Evolutionary conservation across 306 rosid genomes (phyloP).

Genomic region (Comarum palustre): DNA sequence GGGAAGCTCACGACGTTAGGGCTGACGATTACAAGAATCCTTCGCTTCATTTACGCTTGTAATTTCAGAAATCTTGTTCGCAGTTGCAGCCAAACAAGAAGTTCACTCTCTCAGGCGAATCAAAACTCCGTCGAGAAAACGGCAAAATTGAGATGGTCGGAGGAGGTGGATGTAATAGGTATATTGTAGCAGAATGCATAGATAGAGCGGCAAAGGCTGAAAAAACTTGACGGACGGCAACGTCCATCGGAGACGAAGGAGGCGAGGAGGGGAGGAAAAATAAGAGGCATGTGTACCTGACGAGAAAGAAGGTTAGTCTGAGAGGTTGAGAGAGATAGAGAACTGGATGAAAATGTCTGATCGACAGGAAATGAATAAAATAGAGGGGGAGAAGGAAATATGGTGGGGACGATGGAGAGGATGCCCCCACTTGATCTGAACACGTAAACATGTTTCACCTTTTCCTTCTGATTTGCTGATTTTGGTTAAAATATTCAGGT

Average conservation of each 20-base stretch:
- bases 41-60: not conserved
- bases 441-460: conserved; percentile 10
- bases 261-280: conserved; percentile 4
- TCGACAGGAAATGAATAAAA: conserved; percentile 15
- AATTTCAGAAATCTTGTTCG: not conserved
- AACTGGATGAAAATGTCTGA: conserved; percentile 32
- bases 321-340: not conserved
- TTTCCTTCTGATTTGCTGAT: not conserved
- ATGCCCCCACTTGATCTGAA: conserved; percentile 30
- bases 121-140: not conserved
- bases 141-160: conserved; percentile 5
- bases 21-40: conserved; percentile 17
- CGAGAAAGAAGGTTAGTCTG: not conserved
- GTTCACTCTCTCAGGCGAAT: not conserved
- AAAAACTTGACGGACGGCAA: conserved; percentile 9
- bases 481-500: not conserved
- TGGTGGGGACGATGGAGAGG: conserved; percentile 18
- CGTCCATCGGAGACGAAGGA: not conserved
- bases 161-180: not conserved
- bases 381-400: not conserved
- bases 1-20: conserved; percentile 13
- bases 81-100: conserved; percentile 27
- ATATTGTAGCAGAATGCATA: conserved; percentile 18
- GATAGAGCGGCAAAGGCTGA: not conserved
- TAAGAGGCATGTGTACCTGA: not conserved